These are phyloP conservation scores for Trapa incisa DNA, from an alignment of 345 rosid genomes.

Conservation along the genomic window DNA sequence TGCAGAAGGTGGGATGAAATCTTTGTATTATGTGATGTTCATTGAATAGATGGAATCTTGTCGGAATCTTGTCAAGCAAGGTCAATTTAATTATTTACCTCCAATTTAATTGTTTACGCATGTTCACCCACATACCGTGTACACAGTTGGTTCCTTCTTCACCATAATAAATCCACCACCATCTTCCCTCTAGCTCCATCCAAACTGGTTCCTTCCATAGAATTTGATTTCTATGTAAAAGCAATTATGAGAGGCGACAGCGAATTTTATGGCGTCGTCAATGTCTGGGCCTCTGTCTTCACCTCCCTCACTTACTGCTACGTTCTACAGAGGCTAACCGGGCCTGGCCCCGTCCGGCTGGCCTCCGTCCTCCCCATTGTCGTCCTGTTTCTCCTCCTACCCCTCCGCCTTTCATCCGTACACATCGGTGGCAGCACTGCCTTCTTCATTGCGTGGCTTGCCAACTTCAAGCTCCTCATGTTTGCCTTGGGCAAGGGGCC, in stretches of 20 bases:
- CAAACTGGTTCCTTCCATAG: no score
- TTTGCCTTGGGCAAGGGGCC: slow-evolving; percentile 26
- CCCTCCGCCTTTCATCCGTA: slow-evolving; percentile 13
- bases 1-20: no score
- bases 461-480: slow-evolving; percentile 26
- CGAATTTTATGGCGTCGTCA: slow-evolving; percentile 10
- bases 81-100: no score
- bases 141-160: no score
- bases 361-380: slow-evolving; percentile 12
- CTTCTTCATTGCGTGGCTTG: slow-evolving; percentile 27
- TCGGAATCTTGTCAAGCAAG: no score
- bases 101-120: no score
- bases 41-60: no score
- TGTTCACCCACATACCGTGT: no score
- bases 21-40: no score
- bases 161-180: no score
- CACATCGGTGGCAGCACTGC: slow-evolving; percentile 13
- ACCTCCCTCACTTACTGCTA: slow-evolving; percentile 16
- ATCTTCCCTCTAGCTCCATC: no score
- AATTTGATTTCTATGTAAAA: background rate
- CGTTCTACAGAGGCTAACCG: slow-evolving; percentile 8
- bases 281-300: slow-evolving; percentile 19
- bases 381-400: slow-evolving; percentile 19
- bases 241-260: background rate
- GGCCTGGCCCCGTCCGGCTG: slow-evolving; percentile 6